Evolutionary conservation across 108 stramenopile genomes (phyloP).

Genomic region (Cyclotella cryptica): DNA sequence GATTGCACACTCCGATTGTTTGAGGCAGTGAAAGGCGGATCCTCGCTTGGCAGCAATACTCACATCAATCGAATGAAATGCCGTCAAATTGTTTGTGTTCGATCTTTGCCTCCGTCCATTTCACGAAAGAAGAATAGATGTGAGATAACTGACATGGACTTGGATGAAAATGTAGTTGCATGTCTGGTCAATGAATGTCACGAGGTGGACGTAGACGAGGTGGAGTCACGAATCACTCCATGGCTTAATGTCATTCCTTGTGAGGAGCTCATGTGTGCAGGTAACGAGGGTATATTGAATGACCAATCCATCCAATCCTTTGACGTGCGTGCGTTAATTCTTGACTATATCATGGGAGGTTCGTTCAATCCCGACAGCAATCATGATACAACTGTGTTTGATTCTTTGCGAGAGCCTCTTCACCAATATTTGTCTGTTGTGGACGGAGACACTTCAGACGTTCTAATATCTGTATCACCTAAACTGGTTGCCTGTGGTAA

Average conservation of each 20-base stretch:
- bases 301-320: slow-evolving; percentile 34
- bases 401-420: slow-evolving; percentile 30
- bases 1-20: slow-evolving; percentile 49
- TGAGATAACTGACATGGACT: slow-evolving; percentile 10
- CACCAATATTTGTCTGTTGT: slow-evolving; percentile 30
- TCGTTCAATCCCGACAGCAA: not conserved
- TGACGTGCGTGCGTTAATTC: slow-evolving; percentile 31
- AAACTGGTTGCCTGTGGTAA: slow-evolving; percentile 39
- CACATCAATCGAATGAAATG: slow-evolving; percentile 38
- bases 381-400: not conserved
- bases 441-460: slow-evolving; percentile 28
- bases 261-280: slow-evolving; percentile 47
- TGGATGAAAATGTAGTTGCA: slow-evolving; percentile 43
- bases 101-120: slow-evolving; percentile 22
- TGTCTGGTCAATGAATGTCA: slow-evolving; percentile 26
- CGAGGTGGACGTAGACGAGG: no score
- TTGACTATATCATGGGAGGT: slow-evolving; percentile 27
- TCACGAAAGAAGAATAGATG: slow-evolving; percentile 32
- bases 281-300: slow-evolving; percentile 45
- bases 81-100: slow-evolving; percentile 42
- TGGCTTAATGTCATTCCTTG: slow-evolving; percentile 37
- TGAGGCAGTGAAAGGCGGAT: slow-evolving; percentile 37
- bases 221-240: not conserved
- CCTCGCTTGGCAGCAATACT: no score
- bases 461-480: slow-evolving; percentile 17